These are phyloP conservation scores for Apiospora saccharicola DNA, from an alignment of 2,329 filamentous ascomycete genomes.

Conservation along the genomic window DNA sequence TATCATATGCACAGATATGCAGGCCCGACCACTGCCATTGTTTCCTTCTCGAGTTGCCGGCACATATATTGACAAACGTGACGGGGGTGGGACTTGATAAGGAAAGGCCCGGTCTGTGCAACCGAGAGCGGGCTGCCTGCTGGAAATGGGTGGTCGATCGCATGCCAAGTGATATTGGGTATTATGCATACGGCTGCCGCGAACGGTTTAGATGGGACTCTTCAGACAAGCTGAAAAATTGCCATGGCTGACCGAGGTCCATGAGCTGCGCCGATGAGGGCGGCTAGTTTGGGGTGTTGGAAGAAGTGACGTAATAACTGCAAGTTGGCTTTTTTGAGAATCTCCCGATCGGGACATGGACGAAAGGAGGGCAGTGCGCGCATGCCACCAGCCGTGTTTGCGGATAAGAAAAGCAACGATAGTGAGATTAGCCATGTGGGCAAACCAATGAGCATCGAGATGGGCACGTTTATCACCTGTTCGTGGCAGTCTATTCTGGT, in stretches of 20 bases:
- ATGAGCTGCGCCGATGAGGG: neutral
- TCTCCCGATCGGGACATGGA: neutral
- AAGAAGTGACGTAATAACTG: neutral
- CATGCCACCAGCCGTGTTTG: neutral
- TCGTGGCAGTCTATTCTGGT: neutral
- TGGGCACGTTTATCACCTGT: neutral
- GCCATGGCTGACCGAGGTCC: neutral
- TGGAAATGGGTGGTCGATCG: neutral
- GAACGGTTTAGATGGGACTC: neutral
- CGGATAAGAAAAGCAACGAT: neutral
- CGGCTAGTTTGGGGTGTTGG: neutral
- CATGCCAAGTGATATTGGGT: neutral
- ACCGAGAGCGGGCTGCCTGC: neutral
- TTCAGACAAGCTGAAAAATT: neutral
- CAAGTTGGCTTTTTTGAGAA: neutral
- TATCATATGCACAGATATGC: neutral
- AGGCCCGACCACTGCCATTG: neutral
- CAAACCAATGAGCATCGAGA: neutral
- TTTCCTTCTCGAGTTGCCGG: neutral
- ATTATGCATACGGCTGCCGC: neutral
- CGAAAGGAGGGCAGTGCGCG: neutral
- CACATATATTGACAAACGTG: neutral
- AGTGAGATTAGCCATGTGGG: neutral
- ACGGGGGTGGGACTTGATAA: neutral
- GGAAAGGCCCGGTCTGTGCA: neutral